These are phyloP conservation scores for Fusarium sterilihyphosum DNA, from an alignment of 2,329 filamentous ascomycete genomes.

Conservation along the genomic window DNA sequence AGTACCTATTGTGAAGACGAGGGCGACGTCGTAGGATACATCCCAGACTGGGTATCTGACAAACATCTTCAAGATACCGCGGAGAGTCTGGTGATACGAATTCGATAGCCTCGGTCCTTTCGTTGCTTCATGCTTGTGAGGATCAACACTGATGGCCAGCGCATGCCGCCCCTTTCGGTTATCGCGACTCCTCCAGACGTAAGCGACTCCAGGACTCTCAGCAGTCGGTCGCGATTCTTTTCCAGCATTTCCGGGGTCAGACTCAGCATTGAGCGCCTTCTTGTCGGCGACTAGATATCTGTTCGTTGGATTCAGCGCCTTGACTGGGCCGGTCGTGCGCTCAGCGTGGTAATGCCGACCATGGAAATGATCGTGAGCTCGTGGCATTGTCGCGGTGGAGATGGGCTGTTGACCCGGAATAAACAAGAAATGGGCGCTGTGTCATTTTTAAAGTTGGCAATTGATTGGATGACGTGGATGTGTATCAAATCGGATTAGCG, in stretches of 20 bases:
- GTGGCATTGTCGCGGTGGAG: not conserved
- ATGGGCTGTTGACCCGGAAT: not conserved
- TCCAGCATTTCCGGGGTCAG: not conserved
- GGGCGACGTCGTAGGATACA: conserved; percentile 54
- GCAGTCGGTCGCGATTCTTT: not conserved
- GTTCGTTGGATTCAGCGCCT: conserved; percentile 9
- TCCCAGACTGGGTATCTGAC: conserved; percentile 53
- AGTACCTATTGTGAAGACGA: conserved; percentile 46
- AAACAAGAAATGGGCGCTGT: not conserved
- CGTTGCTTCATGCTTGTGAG: conserved; percentile 9
- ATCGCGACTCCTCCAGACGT: conserved; percentile 55
- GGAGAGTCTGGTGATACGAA: conserved; percentile 43
- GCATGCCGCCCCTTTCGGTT: conserved; percentile 56
- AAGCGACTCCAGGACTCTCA: conserved; percentile 43
- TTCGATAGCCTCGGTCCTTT: conserved; percentile 37
- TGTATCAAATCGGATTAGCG: not conserved
- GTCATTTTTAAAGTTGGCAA: not conserved
- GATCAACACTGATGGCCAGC: conserved; percentile 35
- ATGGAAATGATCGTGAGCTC: conserved; percentile 8
- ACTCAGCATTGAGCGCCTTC: not conserved
- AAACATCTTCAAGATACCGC: conserved; percentile 50
- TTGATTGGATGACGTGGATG: not conserved
- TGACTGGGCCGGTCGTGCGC: conserved; percentile 9
- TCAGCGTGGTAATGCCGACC: conserved; percentile 17
- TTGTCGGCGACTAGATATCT: not conserved